These are phyloP conservation scores for Globisporangium parvum DNA, from an alignment of 352 stramenopile genomes.

Conservation along the genomic window DNA sequence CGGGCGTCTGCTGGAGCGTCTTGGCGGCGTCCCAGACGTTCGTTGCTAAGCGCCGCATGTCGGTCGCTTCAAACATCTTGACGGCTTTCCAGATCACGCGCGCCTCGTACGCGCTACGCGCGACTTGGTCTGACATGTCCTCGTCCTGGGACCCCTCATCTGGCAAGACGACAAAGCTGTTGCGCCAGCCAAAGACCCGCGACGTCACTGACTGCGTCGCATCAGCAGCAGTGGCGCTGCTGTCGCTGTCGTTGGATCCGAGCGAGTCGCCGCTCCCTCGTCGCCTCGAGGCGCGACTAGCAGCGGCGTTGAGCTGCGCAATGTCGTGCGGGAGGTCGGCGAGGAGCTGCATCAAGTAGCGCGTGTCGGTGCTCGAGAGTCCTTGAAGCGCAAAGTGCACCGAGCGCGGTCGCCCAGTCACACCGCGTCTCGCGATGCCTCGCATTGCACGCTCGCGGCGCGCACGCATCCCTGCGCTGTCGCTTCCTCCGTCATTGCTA, in stretches of 20 bases:
- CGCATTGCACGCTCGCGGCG: neutral
- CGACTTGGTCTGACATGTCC: neutral
- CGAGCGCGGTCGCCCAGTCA: constrained; percentile 17
- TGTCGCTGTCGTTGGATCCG: neutral
- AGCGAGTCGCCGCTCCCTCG: constrained; percentile 2
- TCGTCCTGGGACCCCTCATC: constrained; percentile 16
- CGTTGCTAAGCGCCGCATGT: constrained; percentile 26
- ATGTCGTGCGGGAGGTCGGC: constrained; percentile 29
- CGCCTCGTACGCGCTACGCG: constrained; percentile 8
- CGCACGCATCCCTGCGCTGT: too few species aligned
- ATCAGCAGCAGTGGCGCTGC: constrained; percentile 9
- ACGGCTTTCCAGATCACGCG: constrained; percentile 37
- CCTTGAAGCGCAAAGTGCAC: constrained; percentile 30
- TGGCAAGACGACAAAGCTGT: constrained; percentile 14
- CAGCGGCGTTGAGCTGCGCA: constrained; percentile 26
- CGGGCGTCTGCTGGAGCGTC: neutral
- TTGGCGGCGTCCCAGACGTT: constrained; percentile 25
- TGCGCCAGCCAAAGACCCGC: constrained; percentile 26
- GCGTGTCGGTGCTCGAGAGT: constrained; percentile 33
- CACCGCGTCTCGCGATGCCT: constrained; percentile 4
- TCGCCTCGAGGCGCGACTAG: constrained; percentile 5
- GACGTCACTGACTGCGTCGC: constrained; percentile 5
- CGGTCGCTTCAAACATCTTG: constrained; percentile 28
- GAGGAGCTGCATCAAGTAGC: constrained; percentile 28
- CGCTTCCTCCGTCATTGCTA: too few species aligned